Percentiles rank a stretch among this genome's conserved stretches.
These are phyloP conservation scores for Perilla frutescens DNA, from an alignment of 257 asterid species.

Conservation along the genomic window DNA sequence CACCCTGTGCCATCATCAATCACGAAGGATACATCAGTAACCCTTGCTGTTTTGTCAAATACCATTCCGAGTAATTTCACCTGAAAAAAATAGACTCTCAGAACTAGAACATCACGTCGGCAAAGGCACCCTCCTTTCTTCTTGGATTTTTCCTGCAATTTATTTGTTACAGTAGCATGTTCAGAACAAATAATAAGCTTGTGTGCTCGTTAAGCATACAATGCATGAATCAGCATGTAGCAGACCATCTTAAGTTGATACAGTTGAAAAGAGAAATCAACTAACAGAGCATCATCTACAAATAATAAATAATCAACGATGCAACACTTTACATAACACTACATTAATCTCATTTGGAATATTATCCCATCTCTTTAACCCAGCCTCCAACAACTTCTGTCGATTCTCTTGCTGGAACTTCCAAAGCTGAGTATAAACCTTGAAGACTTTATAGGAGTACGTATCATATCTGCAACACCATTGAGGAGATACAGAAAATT, in stretches of 20 bases:
- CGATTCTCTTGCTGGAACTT: conserved; percentile 95
- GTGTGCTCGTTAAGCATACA: background rate
- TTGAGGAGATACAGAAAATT: background rate
- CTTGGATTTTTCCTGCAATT: conserved; percentile 59
- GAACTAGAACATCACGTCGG: conserved; percentile 6
- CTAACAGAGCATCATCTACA: conserved; percentile 43
- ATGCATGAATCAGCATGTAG: background rate
- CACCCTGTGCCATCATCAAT: conserved; percentile 96
- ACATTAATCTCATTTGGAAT: background rate
- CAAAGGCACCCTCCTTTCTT: conserved; percentile 76
- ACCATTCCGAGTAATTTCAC: conserved; percentile 83
- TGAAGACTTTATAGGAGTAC: conserved; percentile 88
- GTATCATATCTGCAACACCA: conserved; percentile 76
- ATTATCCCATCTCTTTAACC: conserved; percentile 90
- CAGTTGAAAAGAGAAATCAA: background rate
- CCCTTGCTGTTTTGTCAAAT: conserved; percentile 58
- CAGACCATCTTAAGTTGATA: conserved; percentile 38
- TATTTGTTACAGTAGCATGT: conserved; percentile 50
- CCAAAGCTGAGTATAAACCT: conserved; percentile 94
- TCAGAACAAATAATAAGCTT: background rate
- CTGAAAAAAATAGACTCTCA: conserved; percentile 42
- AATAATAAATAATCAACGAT: background rate
- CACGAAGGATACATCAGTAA: conserved; percentile 64
- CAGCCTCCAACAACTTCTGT: conserved; percentile 92
- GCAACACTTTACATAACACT: too few relatives aligned